phyloP scores from a whole-genome alignment of 257 asterid species.

The Anisodus acutangulus region DNA sequence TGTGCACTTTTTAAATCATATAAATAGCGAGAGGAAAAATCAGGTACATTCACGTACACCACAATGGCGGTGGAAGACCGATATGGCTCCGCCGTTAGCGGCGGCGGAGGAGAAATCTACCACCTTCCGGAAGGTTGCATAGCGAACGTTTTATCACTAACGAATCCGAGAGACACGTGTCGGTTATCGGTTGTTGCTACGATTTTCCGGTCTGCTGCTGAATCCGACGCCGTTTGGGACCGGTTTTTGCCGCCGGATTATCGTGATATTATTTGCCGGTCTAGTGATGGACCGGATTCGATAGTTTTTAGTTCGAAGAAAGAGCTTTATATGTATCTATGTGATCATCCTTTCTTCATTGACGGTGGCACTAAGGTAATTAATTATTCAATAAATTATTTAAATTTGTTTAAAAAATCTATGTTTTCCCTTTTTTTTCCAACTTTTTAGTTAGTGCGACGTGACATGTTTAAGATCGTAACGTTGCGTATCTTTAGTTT shows the following conservation, averaged over 20 bases:
- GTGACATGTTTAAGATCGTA: too few relatives aligned
- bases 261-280: slow-evolving; percentile 53
- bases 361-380: slow-evolving; percentile 69
- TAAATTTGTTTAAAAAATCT: too few relatives aligned
- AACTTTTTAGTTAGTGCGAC: too few relatives aligned
- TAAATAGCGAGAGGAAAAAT: not conserved
- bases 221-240: slow-evolving; percentile 77
- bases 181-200: slow-evolving; percentile 61
- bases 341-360: slow-evolving; percentile 59
- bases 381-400: too few relatives aligned
- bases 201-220: slow-evolving; percentile 63
- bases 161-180: slow-evolving; percentile 76
- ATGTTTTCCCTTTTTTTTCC: too few relatives aligned
- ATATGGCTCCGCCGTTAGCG: not conserved
- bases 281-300: slow-evolving; percentile 41
- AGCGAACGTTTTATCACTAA: slow-evolving; percentile 64
- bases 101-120: slow-evolving; percentile 30
- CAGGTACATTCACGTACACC: not conserved
- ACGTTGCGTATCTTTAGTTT: too few relatives aligned
- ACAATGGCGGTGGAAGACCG: slow-evolving; percentile 47
- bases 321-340: slow-evolving; percentile 63
- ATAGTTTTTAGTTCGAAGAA: slow-evolving; percentile 52
- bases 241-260: slow-evolving; percentile 79
- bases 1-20: not conserved
- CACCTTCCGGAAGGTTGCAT: slow-evolving; percentile 78